Base-by-base conservation (phyloP, 2,329 filamentous ascomycete species). In the Fusarium buharicum region DNA sequence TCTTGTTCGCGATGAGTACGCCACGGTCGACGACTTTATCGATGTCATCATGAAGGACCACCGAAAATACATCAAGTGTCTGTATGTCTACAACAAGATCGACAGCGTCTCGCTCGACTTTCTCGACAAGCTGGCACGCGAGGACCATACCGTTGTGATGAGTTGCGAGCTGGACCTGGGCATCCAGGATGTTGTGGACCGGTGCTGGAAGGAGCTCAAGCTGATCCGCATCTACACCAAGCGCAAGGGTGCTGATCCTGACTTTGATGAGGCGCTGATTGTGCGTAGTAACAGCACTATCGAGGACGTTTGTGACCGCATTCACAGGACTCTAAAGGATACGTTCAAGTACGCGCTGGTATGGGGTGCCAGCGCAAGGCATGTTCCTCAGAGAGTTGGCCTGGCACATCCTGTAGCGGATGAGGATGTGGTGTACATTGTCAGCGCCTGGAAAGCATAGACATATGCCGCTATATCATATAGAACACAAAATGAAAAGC, bases 21-120 rank as follows among this genome's bases (percentile, higher is more conserved):
- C 90, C 36, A 98, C 95, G 1, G 93, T 99, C 31, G 95, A 99
- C 79, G 94, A 99, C 78, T 91, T 99, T 76, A 99, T 99, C 79
- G 95, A 99, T 76, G 93, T 97, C 60, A 97, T 99, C 78, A 98
- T 98, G 94, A 96, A 95, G 78, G 92, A 97, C 74, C 95, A 99
- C 81, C 84, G 95, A 73, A 99, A 96, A 77, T 99, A 99, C 82
- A 97, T 99, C 81, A 87, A 83, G 75, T 89, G 92, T 73, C 84
- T 99, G 28, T 99, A 99, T 79, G 94, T 98, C 28, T 99, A 99
- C 87, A 99, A 99, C 89, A 99, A 99, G 81, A 96, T 99, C 79
- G 95, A 99, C 80, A 90, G 87, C 75, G 91, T 99, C 59, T 94
- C 90, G 37, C 86, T 99, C 66, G 93, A 97, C 74, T 96, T 96